Percentiles rank a stretch among this genome's conserved stretches.
phyloP scores from a whole-genome alignment of 2,329 filamentous ascomycete genomes.

The Achaetomium macrosporum region DNA sequence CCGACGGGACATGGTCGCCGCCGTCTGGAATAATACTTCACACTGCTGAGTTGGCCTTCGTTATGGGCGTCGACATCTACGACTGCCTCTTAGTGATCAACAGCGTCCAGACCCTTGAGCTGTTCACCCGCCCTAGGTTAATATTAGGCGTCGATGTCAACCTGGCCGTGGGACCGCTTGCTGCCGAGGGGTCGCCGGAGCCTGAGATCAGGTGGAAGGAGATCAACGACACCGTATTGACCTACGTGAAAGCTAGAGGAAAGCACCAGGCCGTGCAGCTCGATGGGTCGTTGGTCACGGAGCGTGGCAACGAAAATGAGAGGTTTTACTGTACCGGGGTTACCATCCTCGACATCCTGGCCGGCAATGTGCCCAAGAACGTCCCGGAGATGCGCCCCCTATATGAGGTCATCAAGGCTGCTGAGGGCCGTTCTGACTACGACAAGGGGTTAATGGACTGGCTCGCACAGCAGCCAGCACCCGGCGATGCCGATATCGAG shows the following conservation, averaged over 20 bases:
- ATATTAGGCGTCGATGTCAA: slow-evolving; percentile 78
- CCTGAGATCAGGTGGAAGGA: slow-evolving; percentile 47
- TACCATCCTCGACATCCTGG: slow-evolving; percentile 51
- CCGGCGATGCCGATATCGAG: slow-evolving; percentile 63
- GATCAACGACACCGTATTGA: slow-evolving; percentile 49
- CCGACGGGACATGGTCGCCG: slow-evolving; percentile 84
- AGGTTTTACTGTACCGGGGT: slow-evolving; percentile 49
- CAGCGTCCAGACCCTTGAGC: slow-evolving; percentile 73
- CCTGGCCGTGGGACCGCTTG: slow-evolving; percentile 69
- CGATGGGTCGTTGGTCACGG: slow-evolving; percentile 51
- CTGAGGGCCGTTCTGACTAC: slow-evolving; percentile 74
- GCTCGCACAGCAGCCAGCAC: slow-evolving; percentile 61
- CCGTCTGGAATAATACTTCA: slow-evolving; percentile 88
- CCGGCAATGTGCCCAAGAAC: slow-evolving; percentile 50
- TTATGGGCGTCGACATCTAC: slow-evolving; percentile 90
- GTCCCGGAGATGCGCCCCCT: slow-evolving; percentile 54
- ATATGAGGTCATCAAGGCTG: slow-evolving; percentile 79
- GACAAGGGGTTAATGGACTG: slow-evolving; percentile 62
- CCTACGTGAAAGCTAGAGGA: slow-evolving; percentile 54
- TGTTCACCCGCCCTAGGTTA: slow-evolving; percentile 72
- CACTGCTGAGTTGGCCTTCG: slow-evolving; percentile 80
- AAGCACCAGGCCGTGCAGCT: slow-evolving; percentile 50
- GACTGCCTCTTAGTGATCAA: slow-evolving; percentile 94
- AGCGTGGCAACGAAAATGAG: slow-evolving; percentile 55
- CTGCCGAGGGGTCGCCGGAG: slow-evolving; percentile 46